Conservation (phyloP, 805 yeast genomes). For the Hanseniaspora meyeri region DNA sequence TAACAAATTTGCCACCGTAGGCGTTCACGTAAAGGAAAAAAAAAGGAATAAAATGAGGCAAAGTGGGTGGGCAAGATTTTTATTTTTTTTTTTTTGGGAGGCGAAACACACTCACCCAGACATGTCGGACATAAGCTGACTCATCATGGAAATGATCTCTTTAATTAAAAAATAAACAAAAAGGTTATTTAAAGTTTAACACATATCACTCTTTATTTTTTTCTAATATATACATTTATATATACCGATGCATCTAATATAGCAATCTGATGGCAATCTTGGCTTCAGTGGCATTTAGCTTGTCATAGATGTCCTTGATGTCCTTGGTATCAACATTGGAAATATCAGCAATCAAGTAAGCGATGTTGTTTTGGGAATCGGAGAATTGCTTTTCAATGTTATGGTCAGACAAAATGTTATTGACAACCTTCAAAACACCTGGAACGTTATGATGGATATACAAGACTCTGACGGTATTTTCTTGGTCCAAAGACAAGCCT, state of each 20-base stretch:
- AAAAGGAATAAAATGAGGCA: neutral
- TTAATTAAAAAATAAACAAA: no score
- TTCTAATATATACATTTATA: no score
- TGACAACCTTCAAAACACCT: constrained; percentile 94
- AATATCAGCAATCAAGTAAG: constrained; percentile 96
- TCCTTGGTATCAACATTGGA: constrained; percentile 71
- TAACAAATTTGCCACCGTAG: constrained; percentile 10
- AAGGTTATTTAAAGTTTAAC: no score
- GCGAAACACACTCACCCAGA: no score
- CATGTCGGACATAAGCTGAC: neutral
- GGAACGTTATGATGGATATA: constrained; percentile 97
- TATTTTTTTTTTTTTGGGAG: no score
- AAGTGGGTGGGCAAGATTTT: no score
- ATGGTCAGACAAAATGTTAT: constrained; percentile 85
- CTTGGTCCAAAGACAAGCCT: constrained; percentile 75
- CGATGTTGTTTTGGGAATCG: constrained; percentile 92
- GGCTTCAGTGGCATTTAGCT: constrained; percentile 78
- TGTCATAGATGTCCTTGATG: constrained; percentile 71
- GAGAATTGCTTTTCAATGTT: constrained; percentile 96
- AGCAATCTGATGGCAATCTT: constrained; percentile 82
- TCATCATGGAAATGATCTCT: neutral
- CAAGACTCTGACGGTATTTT: constrained; percentile 79
- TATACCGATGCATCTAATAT: constrained; percentile 35
- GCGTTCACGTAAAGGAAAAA: neutral
- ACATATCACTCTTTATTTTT: no score